Evolutionary conservation across 2,329 filamentous ascomycete species (phyloP).

Genomic region (Pleoardoris graminearum): DNA sequence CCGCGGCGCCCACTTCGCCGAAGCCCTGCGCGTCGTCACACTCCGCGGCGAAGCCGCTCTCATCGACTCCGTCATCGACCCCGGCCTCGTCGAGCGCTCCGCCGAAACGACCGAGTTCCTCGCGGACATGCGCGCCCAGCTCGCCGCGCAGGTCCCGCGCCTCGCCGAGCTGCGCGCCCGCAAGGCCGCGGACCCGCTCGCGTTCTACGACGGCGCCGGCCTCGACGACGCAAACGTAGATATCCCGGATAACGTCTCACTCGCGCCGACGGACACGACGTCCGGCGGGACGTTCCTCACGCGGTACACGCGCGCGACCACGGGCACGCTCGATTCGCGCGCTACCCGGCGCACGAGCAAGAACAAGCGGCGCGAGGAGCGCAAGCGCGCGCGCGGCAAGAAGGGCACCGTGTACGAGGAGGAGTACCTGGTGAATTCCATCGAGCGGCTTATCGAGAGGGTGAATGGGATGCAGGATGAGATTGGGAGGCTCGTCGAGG

Average conservation of each 20-base stretch:
- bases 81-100: constrained; percentile 77
- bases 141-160: constrained; percentile 82
- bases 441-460: constrained; percentile 79
- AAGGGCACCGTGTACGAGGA: constrained; percentile 98
- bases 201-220: constrained; percentile 79
- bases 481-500: constrained; percentile 73
- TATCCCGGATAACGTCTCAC: constrained; percentile 87
- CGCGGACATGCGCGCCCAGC: constrained; percentile 86
- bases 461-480: constrained; percentile 75
- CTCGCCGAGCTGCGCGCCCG: constrained; percentile 79
- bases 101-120: constrained; percentile 86
- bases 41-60: constrained; percentile 64
- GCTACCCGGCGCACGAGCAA: constrained; percentile 81
- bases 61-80: constrained; percentile 71
- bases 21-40: constrained; percentile 79
- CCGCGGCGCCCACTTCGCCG: constrained; percentile 82
- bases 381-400: constrained; percentile 90
- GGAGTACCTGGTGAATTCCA: constrained; percentile 90
- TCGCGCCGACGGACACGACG: constrained; percentile 85
- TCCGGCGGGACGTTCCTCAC: constrained; percentile 85
- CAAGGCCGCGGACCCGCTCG: constrained; percentile 80
- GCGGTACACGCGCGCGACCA: constrained; percentile 78
- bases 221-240: constrained; percentile 68
- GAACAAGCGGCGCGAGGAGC: constrained; percentile 86
- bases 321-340: constrained; percentile 71